These are phyloP conservation scores for Lophiotrema nucula DNA, from an alignment of 495 filamentous ascomycete genomes.

Conservation along the genomic window DNA sequence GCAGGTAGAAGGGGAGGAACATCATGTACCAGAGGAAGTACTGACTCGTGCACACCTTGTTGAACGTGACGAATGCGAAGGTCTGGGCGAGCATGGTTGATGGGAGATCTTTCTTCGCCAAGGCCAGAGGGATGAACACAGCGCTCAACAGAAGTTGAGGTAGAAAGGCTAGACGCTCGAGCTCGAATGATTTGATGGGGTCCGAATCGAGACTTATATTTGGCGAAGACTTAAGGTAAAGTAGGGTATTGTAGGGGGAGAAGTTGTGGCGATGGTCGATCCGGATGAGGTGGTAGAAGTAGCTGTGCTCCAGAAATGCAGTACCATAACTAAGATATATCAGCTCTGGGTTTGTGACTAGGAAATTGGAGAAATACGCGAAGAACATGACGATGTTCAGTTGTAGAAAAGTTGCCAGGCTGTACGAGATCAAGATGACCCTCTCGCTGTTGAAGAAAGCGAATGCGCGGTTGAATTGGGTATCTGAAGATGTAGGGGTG, in stretches of 20 bases:
- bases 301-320: constrained; percentile 84
- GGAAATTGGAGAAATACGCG: constrained; percentile 46
- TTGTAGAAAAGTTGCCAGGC: constrained; percentile 65
- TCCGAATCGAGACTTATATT: constrained; percentile 28
- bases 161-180: constrained; percentile 82
- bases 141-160: constrained; percentile 81
- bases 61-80: constrained; percentile 94
- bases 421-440: constrained; percentile 60
- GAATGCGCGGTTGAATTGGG: constrained; percentile 23
- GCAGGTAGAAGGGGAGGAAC: constrained; percentile 87
- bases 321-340: constrained; percentile 55
- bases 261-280: constrained; percentile 98
- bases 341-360: neutral
- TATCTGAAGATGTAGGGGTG: neutral
- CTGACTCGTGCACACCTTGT: constrained; percentile 98
- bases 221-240: constrained; percentile 75
- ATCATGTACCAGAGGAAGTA: constrained; percentile 98
- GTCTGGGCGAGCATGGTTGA: constrained; percentile 97
- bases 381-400: constrained; percentile 77
- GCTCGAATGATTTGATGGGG: constrained; percentile 40
- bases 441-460: constrained; percentile 63
- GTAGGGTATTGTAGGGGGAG: constrained; percentile 87
- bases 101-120: constrained; percentile 81
- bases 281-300: constrained; percentile 85
- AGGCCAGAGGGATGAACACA: constrained; percentile 68